Evolutionary conservation across 2,329 filamentous ascomycete genomes (phyloP).

Genomic region (Monilinia vaccinii-corymbosi): DNA sequence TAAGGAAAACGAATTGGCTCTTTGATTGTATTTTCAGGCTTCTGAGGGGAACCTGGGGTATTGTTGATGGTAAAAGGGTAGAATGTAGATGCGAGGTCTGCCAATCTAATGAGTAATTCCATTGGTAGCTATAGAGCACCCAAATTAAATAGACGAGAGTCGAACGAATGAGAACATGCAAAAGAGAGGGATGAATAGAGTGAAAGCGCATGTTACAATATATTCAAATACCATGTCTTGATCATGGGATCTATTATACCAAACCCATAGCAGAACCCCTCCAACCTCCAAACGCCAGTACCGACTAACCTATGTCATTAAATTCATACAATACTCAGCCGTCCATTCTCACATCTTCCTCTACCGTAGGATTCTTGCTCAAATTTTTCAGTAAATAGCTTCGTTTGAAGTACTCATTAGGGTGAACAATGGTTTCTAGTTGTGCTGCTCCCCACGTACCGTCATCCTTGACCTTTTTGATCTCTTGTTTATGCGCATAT

Average conservation of each 20-base stretch:
- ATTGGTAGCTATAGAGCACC: background rate
- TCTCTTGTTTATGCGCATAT: constrained; percentile 67
- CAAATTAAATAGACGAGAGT: background rate
- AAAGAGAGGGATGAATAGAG: background rate
- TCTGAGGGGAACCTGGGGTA: background rate
- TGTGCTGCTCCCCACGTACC: constrained; percentile 63
- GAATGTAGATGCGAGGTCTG: background rate
- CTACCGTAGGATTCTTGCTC: constrained; percentile 27
- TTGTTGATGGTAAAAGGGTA: background rate
- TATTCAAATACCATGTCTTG: background rate
- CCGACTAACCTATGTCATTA: constrained; percentile 3
- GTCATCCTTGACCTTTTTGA: constrained; percentile 69
- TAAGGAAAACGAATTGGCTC: background rate
- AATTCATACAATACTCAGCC: constrained; percentile 3
- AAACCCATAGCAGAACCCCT: background rate
- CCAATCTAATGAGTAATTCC: background rate
- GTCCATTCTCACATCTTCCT: constrained; percentile 7
- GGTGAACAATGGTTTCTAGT: constrained; percentile 91
- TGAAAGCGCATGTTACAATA: background rate
- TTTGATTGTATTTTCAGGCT: background rate
- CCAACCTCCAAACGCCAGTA: background rate
- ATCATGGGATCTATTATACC: background rate
- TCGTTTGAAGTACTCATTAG: constrained; percentile 96
- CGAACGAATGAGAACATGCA: background rate
- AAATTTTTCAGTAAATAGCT: constrained; percentile 84